These are phyloP conservation scores for Lasiosphaeria miniovina DNA, from an alignment of 495 filamentous ascomycete genomes.

Conservation along the genomic window DNA sequence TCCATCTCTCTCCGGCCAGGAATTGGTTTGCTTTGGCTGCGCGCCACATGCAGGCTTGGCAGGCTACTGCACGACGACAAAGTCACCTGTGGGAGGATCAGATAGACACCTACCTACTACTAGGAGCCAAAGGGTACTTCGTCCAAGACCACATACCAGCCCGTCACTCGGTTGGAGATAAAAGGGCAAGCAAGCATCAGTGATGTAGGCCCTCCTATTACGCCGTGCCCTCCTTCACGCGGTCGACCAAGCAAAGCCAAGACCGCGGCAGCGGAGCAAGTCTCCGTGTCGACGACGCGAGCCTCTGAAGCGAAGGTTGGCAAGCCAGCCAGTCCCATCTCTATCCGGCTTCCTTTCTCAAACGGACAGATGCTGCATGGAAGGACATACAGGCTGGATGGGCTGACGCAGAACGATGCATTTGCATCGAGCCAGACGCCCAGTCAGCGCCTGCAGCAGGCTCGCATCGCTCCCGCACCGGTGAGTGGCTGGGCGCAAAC, in stretches of 20 bases:
- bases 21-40: constrained; percentile 5
- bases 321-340: neutral
- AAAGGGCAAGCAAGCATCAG: too few relatives aligned
- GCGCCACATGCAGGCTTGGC: neutral
- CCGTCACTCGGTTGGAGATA: neutral
- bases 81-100: neutral
- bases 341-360: neutral
- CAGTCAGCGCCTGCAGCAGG: neutral
- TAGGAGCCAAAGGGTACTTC: neutral
- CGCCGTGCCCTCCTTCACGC: neutral
- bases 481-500: neutral
- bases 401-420: constrained; percentile 1
- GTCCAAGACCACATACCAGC: neutral
- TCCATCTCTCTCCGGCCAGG: constrained; percentile 6
- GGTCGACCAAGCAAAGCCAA: neutral
- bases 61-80: constrained; percentile 4
- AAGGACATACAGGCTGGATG: neutral
- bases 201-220: neutral
- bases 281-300: neutral
- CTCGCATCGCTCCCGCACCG: neutral
- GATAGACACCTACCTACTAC: neutral
- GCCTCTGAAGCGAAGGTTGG: neutral
- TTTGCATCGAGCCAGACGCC: neutral
- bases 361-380: neutral
- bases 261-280: neutral